Conservation (phyloP, 1,139 yeast genomes). For the Kurtzmaniella natalensis region DNA sequence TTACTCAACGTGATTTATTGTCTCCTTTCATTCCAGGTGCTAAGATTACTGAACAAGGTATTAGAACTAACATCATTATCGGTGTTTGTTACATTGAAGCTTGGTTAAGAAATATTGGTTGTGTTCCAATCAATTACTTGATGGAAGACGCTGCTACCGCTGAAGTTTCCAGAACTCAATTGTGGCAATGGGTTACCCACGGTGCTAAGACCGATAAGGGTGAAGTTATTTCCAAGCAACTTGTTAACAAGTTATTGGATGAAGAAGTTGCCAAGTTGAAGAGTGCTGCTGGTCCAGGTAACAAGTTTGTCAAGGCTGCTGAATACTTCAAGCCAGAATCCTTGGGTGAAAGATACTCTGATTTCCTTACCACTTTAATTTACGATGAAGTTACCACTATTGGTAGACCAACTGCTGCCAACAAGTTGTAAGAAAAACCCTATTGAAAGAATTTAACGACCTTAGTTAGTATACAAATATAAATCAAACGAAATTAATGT, state of each 20-base stretch:
- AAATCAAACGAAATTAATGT: too few species aligned
- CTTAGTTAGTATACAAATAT: too few species aligned
- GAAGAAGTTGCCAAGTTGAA: slow-evolving; percentile 62
- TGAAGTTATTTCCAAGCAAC: slow-evolving; percentile 52
- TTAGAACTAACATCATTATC: slow-evolving; percentile 64
- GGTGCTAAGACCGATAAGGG: slow-evolving; percentile 61
- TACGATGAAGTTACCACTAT: slow-evolving; percentile 65
- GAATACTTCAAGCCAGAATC: slow-evolving; percentile 63
- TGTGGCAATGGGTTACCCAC: slow-evolving; percentile 83
- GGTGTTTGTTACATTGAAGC: slow-evolving; percentile 80
- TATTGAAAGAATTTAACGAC: too few species aligned
- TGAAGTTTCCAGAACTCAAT: slow-evolving; percentile 77
- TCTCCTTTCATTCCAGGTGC: slow-evolving; percentile 67
- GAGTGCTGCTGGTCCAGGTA: slow-evolving; percentile 44
- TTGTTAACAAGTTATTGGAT: slow-evolving; percentile 49
- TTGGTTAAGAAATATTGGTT: slow-evolving; percentile 76
- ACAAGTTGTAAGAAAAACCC: slow-evolving; percentile 37
- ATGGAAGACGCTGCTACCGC: slow-evolving; percentile 92
- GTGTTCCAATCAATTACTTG: slow-evolving; percentile 77
- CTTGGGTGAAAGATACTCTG: slow-evolving; percentile 63
- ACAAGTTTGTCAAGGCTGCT: slow-evolving; percentile 61
- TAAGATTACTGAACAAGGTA: slow-evolving; percentile 65
- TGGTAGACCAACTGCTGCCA: slow-evolving; percentile 43
- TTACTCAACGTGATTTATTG: slow-evolving; percentile 65
- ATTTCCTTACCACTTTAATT: slow-evolving; percentile 67